Evolutionary conservation across 2,329 filamentous ascomycete genomes (phyloP).

Genomic region (Aureobasidium uvarum): DNA sequence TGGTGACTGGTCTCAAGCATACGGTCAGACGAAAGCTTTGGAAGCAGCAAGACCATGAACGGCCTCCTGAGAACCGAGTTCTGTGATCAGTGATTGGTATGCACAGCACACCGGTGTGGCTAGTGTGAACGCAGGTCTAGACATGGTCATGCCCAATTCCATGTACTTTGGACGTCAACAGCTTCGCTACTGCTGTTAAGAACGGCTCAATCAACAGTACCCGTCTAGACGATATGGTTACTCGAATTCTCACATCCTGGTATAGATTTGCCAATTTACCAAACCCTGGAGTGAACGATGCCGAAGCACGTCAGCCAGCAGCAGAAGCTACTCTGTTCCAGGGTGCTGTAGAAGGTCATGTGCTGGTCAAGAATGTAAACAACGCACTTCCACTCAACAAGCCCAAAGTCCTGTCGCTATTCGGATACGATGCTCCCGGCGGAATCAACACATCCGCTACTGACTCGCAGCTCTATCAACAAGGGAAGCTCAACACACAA

Average conservation of each 20-base stretch:
- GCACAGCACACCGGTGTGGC: no score
- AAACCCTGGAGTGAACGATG: conserved; percentile 35
- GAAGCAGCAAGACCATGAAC: no score
- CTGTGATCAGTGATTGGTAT: no score
- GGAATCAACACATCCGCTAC: conserved; percentile 16
- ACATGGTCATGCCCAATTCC: conserved; percentile 35
- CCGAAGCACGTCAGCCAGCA: conserved; percentile 56
- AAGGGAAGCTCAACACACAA: conserved; percentile 3
- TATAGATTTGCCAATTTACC: conserved; percentile 30
- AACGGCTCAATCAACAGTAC: conserved; percentile 37
- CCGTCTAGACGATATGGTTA: conserved; percentile 39
- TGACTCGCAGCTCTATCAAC: background rate
- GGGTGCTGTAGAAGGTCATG: conserved; percentile 61
- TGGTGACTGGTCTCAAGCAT: no score
- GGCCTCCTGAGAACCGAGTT: no score
- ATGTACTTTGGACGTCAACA: conserved; percentile 32
- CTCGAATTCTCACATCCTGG: conserved; percentile 36
- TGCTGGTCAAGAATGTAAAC: conserved; percentile 62
- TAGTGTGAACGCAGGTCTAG: no score
- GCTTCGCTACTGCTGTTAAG: conserved; percentile 35
- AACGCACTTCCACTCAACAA: conserved; percentile 54
- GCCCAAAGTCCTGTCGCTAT: conserved; percentile 43
- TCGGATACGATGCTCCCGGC: conserved; percentile 35
- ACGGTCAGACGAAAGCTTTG: no score
- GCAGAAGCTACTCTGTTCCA: conserved; percentile 52